Evolutionary conservation across 2,329 filamentous ascomycete species (phyloP), one percentile per base, ranked within the genome.

Genomic region (Sporothrix brasiliensis): DNA sequence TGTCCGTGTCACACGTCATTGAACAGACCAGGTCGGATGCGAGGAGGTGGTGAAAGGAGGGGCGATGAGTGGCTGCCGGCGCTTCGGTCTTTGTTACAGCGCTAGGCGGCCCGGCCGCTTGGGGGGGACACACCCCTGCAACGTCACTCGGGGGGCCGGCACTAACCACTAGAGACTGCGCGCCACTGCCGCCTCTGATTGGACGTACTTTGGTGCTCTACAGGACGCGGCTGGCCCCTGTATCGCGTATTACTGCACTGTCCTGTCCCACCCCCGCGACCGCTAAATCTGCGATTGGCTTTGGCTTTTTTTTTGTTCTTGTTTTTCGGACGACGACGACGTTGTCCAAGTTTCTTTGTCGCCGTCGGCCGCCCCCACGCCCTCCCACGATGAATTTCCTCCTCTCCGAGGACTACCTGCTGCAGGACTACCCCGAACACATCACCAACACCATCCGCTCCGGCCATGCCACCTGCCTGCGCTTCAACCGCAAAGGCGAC

Each of bases 401-500:
- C 24, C 81, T 89, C 5, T 88, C 86, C 52, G 87, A 89, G 78
- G 87, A 89, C 74, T 88, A 87, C 77, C 84, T 90, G 49, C 83
- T 88, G 19, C 88, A 89, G 80, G 94, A 97, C 82, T 97, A 95
- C 79, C 94, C 94, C 69, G 94, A 97, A 78, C 89, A 92, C 73
- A 91, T 97, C 74, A 94, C 92, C 47, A 92, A 92, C 77, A 94
- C 91, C 71, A 90, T 99, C 74, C 91, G 94, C 67, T 88, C 86
- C 54, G 87, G 88, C 34, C 87, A 90, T 80, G 86, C 87, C 71
- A 88, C 87, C 75, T 88, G 86, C 77, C 81, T 90, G 73, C 92
- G 94, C 74, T 99, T 99, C 86, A 97, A 94, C 78, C 92, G 93
- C 78, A 92, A 90, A 78, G 95, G 95, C 80, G 94, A 99, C 81